phyloP scores from a whole-genome alignment of 2,329 filamentous ascomycete species.

The Fusarium odoratissimum region DNA sequence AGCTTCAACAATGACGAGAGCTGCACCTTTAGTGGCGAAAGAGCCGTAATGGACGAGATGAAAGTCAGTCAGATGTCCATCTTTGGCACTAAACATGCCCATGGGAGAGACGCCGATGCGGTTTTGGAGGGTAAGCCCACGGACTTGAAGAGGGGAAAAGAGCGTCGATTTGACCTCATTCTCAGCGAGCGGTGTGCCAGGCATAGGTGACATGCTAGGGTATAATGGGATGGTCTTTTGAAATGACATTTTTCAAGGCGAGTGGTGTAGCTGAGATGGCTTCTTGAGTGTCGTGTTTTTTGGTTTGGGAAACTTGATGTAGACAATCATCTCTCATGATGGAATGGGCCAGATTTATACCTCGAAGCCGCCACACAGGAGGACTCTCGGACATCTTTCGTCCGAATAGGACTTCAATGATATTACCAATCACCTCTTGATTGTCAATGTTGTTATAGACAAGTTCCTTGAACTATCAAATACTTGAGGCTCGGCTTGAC shows the following conservation, averaged over 20 bases:
- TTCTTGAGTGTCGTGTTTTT: neutral
- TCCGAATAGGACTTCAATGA: rapidly evolving
- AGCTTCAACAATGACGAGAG: neutral
- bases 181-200: rapidly evolving
- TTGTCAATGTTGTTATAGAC: neutral
- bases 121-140: neutral
- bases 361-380: rapidly evolving
- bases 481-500: neutral
- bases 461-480: no score
- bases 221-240: neutral
- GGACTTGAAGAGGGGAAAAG: neutral
- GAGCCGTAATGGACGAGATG: neutral
- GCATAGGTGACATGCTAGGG: rapidly evolving
- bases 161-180: neutral
- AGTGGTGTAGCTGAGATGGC: rapidly evolving
- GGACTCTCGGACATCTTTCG: rapidly evolving
- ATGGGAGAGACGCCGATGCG: neutral
- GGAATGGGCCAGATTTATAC: neutral
- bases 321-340: rapidly evolving
- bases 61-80: neutral
- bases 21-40: neutral
- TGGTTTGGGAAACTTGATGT: neutral
- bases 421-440: neutral
- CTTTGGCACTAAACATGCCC: neutral
- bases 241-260: neutral